A percentile compares a stretch with the other conserved stretches of the same genome.
Evolutionary conservation across 1,284 basidiomycete genomes (phyloP).

Genomic region (Grifola frondosa): DNA sequence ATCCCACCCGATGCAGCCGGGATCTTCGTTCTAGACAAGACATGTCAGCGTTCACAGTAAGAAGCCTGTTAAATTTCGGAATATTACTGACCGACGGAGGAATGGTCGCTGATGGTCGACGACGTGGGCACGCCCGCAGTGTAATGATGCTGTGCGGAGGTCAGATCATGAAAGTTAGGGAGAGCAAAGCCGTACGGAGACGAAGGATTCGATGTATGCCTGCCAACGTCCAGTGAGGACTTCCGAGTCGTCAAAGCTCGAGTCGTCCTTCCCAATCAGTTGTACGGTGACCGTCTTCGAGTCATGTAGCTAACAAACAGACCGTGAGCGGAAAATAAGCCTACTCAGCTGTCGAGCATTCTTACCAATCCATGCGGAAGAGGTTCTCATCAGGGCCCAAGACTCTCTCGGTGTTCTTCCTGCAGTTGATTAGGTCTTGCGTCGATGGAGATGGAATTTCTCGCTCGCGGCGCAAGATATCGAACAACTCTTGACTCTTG

Average conservation of each 20-base stretch:
- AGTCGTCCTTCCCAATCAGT: slow-evolving; percentile 87
- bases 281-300: slow-evolving; percentile 79
- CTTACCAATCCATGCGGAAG: slow-evolving; percentile 90
- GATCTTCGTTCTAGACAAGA: slow-evolving; percentile 12
- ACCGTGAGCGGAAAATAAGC: slow-evolving; percentile 2
- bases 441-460: slow-evolving; percentile 61
- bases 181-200: slow-evolving; percentile 53
- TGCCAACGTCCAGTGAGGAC: slow-evolving; percentile 84
- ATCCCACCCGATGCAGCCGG: slow-evolving; percentile 13
- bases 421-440: slow-evolving; percentile 83
- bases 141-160: slow-evolving; percentile 42
- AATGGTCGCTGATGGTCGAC: slow-evolving; percentile 66
- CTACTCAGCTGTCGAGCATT: slow-evolving; percentile 22
- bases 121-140: slow-evolving; percentile 48
- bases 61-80: neutral
- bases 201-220: slow-evolving; percentile 87
- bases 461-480: slow-evolving; percentile 79
- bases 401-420: slow-evolving; percentile 81
- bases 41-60: neutral
- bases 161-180: slow-evolving; percentile 2
- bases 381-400: slow-evolving; percentile 89
- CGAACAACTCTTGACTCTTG: slow-evolving; percentile 84
- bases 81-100: slow-evolving; percentile 60
- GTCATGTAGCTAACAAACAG: slow-evolving; percentile 56
- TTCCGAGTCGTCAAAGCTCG: slow-evolving; percentile 83